Conservation (phyloP, 768 basidiomycete species). For the Pleurotus salmoneostramineus region DNA sequence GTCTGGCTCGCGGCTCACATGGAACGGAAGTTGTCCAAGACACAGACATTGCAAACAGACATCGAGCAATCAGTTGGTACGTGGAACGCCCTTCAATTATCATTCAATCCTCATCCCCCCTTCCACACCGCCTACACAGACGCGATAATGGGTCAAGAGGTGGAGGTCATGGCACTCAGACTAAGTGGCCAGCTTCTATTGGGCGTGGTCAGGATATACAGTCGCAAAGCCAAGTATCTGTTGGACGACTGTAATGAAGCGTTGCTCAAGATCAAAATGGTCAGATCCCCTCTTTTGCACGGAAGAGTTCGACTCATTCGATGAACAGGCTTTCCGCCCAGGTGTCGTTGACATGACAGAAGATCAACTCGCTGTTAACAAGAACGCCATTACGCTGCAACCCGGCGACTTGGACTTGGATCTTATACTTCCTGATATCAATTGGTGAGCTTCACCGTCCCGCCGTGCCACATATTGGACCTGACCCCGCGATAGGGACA, state of each 20-base stretch:
- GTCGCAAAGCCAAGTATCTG: conserved; percentile 95
- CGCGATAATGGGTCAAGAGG: conserved; percentile 92
- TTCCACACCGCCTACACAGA: conserved; percentile 33
- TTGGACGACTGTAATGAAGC: conserved; percentile 98
- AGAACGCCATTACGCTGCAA: conserved; percentile 86
- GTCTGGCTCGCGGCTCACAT: conserved; percentile 99
- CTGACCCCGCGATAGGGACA: conserved; percentile 49
- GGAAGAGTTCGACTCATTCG: neutral
- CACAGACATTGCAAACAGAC: conserved; percentile 90
- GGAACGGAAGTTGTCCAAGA: conserved; percentile 96
- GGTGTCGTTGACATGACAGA: conserved; percentile 96
- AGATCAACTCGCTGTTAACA: conserved; percentile 83
- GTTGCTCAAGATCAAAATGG: conserved; percentile 92
- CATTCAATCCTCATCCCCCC: neutral
- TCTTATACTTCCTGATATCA: conserved; percentile 72
- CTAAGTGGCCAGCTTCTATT: conserved; percentile 95
- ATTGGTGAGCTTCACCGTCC: conserved; percentile 49
- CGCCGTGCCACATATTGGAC: neutral
- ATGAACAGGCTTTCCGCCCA: conserved; percentile 81
- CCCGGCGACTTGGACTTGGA: conserved; percentile 77
- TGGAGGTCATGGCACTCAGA: conserved; percentile 90
- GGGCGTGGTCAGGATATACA: conserved; percentile 97
- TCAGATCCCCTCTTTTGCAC: conserved; percentile 21
- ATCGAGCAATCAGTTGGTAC: conserved; percentile 90
- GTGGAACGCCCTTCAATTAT: conserved; percentile 19